Conservation (phyloP, 1,284 basidiomycete genomes). For the Boletus sp. region DNA sequence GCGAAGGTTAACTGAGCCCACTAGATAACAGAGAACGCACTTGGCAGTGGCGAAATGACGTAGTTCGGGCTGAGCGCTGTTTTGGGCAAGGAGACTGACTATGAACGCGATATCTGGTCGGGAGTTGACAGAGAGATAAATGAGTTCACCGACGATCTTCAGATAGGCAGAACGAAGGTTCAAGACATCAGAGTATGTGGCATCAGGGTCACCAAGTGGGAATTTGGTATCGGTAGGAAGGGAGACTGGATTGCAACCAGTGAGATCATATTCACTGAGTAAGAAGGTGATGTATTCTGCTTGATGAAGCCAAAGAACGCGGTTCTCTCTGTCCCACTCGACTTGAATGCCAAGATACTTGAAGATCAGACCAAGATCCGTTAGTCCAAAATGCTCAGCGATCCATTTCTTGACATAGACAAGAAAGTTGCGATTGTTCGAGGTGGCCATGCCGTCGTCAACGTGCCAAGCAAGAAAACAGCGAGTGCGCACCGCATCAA, state of each 20-base stretch:
- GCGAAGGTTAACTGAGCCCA: too few species aligned
- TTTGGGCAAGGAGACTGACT: background rate
- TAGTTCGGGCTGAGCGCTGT: background rate
- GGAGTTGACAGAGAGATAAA: background rate
- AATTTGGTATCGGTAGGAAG: background rate
- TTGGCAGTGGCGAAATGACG: too few species aligned
- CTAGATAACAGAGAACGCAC: too few species aligned
- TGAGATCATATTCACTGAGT: background rate
- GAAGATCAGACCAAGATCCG: background rate
- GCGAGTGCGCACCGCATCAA: accelerated
- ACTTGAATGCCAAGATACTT: constrained; percentile 7
- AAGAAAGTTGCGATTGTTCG: too few species aligned
- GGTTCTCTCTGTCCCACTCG: accelerated
- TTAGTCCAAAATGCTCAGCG: background rate
- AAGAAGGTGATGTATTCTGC: background rate
- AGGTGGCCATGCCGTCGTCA: constrained; percentile 5
- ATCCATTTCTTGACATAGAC: background rate
- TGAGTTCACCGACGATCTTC: constrained; percentile 2
- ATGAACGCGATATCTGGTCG: constrained; percentile 2
- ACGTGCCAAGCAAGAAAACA: background rate
- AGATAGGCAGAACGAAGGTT: background rate
- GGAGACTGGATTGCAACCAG: background rate
- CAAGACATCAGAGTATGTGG: background rate
- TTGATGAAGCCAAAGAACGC: constrained; percentile 6
- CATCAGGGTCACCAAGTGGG: background rate